Percentiles rank a stretch among this genome's conserved stretches.
These are phyloP conservation scores for Mortierella sp. DNA, from an alignment of 371 early-diverging fungal genomes.

Conservation along the genomic window DNA sequence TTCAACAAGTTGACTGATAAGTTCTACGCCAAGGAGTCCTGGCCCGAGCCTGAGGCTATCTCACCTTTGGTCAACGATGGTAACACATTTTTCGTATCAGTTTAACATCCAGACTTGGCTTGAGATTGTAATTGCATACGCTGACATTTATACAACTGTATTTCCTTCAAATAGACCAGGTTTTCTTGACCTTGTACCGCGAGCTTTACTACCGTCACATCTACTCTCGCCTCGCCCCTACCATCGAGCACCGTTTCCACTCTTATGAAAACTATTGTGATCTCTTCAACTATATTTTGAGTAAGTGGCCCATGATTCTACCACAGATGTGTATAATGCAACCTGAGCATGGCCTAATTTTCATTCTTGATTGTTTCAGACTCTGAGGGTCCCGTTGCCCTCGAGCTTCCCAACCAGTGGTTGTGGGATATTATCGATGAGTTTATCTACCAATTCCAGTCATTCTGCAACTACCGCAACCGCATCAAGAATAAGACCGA, in stretches of 20 bases:
- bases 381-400: constrained; percentile 83
- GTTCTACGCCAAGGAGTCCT: constrained; percentile 88
- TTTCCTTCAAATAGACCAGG: constrained; percentile 68
- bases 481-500: constrained; percentile 85
- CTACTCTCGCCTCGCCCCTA: constrained; percentile 90
- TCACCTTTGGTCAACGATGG: constrained; percentile 89
- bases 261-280: constrained; percentile 97
- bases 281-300: constrained; percentile 95
- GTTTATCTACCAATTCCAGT: constrained; percentile 98
- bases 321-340: background rate
- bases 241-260: constrained; percentile 90
- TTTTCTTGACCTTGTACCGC: constrained; percentile 94
- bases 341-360: background rate
- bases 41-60: constrained; percentile 93
- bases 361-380: constrained; percentile 57
- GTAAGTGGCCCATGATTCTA: constrained; percentile 61
- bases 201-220: constrained; percentile 97
- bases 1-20: constrained; percentile 94
- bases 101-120: background rate
- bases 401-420: constrained; percentile 98
- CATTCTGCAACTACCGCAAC: constrained; percentile 94
- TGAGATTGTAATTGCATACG: background rate
- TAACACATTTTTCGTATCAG: constrained; percentile 42
- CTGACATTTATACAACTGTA: background rate
- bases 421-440: constrained; percentile 99